phyloP scores from a whole-genome alignment of 805 yeast genomes.

The Zygosaccharomyces pseudorouxii region DNA sequence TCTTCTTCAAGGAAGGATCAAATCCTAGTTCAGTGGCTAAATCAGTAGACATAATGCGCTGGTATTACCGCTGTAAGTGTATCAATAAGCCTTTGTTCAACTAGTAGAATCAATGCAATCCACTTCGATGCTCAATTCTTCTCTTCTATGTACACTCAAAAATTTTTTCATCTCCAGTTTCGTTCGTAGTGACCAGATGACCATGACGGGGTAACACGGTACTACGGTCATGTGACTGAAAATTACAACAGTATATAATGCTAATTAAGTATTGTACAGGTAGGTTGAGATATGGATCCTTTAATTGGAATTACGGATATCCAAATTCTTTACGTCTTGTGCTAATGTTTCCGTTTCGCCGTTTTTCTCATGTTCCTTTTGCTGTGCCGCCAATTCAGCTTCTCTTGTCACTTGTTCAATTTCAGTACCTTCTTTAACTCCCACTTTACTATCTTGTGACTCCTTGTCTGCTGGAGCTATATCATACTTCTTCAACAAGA shows the following conservation, averaged over 20 bases:
- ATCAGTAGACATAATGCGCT: conserved; percentile 28
- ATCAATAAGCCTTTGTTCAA: neutral
- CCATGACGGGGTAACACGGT: conserved; percentile 8
- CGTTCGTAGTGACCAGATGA: conserved; percentile 3
- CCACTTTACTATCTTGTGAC: conserved; percentile 41
- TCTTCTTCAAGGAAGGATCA: conserved; percentile 72
- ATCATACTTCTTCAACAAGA: conserved; percentile 67
- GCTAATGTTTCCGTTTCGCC: conserved; percentile 1
- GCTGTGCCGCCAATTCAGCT: conserved; percentile 27
- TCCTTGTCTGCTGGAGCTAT: conserved; percentile 59
- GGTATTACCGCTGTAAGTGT: neutral
- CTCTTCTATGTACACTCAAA: conserved; percentile 7
- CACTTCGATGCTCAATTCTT: neutral
- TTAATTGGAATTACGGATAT: conserved; percentile 4
- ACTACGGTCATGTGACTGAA: neutral
- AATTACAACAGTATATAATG: conserved; percentile 3
- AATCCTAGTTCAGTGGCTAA: conserved; percentile 49
- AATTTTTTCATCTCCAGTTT: conserved; percentile 11
- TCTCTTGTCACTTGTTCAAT: conserved; percentile 47
- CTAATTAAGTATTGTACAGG: neutral
- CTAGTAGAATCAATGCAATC: neutral
- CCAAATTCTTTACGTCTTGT: conserved; percentile 4
- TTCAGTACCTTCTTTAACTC: conserved; percentile 48
- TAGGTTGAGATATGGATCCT: neutral
- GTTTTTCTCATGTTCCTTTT: conserved; percentile 33